Base-by-base conservation (phyloP, 2,329 filamentous ascomycete genomes). In the Cladosporium sp. region DNA sequence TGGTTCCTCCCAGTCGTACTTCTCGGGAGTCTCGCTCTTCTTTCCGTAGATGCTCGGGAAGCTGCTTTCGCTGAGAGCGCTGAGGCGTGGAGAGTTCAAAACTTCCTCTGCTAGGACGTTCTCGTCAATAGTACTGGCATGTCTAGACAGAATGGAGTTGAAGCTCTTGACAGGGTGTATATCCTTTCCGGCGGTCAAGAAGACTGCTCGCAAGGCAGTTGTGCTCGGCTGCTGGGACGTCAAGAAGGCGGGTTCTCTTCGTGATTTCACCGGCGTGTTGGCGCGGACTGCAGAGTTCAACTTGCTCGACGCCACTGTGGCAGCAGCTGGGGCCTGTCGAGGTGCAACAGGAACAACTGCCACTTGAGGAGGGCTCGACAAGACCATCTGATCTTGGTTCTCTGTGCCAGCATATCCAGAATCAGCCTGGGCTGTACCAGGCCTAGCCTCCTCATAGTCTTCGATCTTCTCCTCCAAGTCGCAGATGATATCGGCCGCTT, bases 401-500 rank as follows among this genome's bases (percentile, higher is more conserved):
- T 77, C 75, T 5, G 74, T 75, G 16, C 73, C 74, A 65, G 74
- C 75, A 66, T 77, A 77, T 12, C 74, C 75, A 57, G 74, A 75
- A 65, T 77, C 74, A 21, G 73, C 73, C 29, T 76, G 69, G 3
- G 74, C 74, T 28, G 75, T 77, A 3, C 73, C 75, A 16, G 75
- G 75, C 44, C 74, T 69, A 7, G 74, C 73, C n/a, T 69, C 67
- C 26, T 67, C 66, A 18, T 50, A 58, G 5, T 62, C 58, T 29
- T 66, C 62, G 10, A 76, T 67, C 46, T 71, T 74, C 18, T 85
- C 84, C 73, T 92, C 89, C 18, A 91, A 78, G 28, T 81, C 80
- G 60, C 89, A 84, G 68, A 92, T 92, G 80, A 91, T 87, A 31
- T 84, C 81, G 6, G 91, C 88, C 3, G 89, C 89, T 72, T 92